These are phyloP conservation scores for Aspergillus sp. DNA, from an alignment of 2,329 filamentous ascomycete species.

Conservation along the genomic window DNA sequence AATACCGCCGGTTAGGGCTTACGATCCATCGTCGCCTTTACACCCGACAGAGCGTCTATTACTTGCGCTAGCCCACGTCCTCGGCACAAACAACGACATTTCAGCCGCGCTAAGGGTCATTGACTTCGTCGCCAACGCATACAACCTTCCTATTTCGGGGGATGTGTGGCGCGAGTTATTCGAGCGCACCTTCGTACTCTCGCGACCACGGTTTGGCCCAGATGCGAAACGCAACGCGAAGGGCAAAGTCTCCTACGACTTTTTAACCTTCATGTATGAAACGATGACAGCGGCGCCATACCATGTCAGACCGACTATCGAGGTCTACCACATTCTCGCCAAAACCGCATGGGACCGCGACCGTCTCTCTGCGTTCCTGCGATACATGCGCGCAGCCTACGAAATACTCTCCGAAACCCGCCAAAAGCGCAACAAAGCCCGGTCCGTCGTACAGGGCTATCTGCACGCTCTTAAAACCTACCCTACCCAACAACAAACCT, in stretches of 20 bases:
- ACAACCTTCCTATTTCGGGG: conserved; percentile 49
- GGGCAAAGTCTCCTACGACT: conserved; percentile 32
- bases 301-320: conserved; percentile 48
- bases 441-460: conserved; percentile 17
- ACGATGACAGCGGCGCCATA: conserved; percentile 54
- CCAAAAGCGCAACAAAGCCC: conserved; percentile 17
- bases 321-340: conserved; percentile 41
- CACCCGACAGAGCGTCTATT: conserved; percentile 54
- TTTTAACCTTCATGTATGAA: conserved; percentile 49
- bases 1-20: conserved; percentile 29
- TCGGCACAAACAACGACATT: conserved; percentile 59
- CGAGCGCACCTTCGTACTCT: conserved; percentile 57
- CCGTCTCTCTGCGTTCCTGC: conserved; percentile 15
- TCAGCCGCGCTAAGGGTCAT: conserved; percentile 51
- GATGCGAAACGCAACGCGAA: conserved; percentile 16
- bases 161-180: conserved; percentile 60
- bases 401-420: conserved; percentile 22
- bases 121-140: conserved; percentile 54
- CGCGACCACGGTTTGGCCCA: conserved; percentile 33
- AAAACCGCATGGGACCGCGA: conserved; percentile 18
- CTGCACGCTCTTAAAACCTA: conserved; percentile 8
- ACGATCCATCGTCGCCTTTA: conserved; percentile 45
- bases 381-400: conserved; percentile 23
- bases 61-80: conserved; percentile 58
- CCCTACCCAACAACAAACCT: conserved; percentile 2